Evolutionary conservation across 2,329 filamentous ascomycete genomes (phyloP).

Genomic region (Aspergillus transmontanensis): DNA sequence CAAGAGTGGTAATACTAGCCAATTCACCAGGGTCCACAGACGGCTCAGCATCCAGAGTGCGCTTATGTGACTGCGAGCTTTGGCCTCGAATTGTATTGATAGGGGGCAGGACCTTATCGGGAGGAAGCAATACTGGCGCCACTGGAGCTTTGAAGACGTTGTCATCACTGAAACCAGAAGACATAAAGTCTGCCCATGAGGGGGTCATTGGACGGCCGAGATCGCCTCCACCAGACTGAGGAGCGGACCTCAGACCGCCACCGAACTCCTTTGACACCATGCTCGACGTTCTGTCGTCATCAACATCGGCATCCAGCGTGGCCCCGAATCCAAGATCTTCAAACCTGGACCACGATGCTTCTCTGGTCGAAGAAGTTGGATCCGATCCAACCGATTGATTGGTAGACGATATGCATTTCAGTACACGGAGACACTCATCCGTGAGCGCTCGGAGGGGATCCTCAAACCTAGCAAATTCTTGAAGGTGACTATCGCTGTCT

Average conservation of each 20-base stretch:
- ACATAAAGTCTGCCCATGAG: conserved; percentile 97
- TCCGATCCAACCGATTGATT: conserved; percentile 81
- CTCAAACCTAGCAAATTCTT: conserved; percentile 83
- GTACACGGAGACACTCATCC: conserved; percentile 88
- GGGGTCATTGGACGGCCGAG: conserved; percentile 86
- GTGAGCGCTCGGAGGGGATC: conserved; percentile 87
- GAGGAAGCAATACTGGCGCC: conserved; percentile 76
- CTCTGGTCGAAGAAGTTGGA: conserved; percentile 71
- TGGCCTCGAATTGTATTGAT: conserved; percentile 71
- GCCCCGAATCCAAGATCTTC: conserved; percentile 91
- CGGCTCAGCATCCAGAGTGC: conserved; percentile 67
- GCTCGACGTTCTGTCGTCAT: conserved; percentile 54
- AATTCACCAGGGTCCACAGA: conserved; percentile 87
- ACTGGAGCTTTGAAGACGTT: conserved; percentile 62
- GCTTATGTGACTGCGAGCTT: conserved; percentile 83
- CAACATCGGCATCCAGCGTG: conserved; percentile 68
- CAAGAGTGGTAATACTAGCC: conserved; percentile 82
- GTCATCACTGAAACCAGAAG: conserved; percentile 83
- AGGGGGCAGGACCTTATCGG: conserved; percentile 86
- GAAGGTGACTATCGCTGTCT: conserved; percentile 81
- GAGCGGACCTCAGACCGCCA: conserved; percentile 63
- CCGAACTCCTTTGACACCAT: conserved; percentile 40
- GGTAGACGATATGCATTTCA: conserved; percentile 82
- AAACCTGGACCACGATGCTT: conserved; percentile 95
- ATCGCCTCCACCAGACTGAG: conserved; percentile 67